Percentiles rank a stretch among this genome's conserved stretches.
Evolutionary conservation across 345 rosid species (phyloP).

Genomic region (Garcia nutans): DNA sequence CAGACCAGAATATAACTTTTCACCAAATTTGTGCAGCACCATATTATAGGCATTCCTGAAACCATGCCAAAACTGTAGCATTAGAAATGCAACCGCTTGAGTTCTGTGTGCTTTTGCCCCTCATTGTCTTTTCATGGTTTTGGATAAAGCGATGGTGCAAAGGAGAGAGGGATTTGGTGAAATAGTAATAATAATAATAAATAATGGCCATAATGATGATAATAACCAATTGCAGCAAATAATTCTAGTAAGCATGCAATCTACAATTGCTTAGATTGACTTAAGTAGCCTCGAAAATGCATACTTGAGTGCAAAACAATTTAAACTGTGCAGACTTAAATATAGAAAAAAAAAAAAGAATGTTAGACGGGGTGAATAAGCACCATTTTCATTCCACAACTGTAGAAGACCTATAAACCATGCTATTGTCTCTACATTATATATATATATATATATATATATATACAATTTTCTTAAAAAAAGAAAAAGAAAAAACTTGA

Average conservation of each 20-base stretch:
- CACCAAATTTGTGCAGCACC: slow-evolving; percentile 98
- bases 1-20: slow-evolving; percentile 77
- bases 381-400: background rate
- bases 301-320: background rate
- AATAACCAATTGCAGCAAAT: background rate
- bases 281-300: background rate
- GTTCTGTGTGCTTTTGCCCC: background rate
- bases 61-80: slow-evolving; percentile 12
- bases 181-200: too few relatives aligned
- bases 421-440: background rate
- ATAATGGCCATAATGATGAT: too few relatives aligned
- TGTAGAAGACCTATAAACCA: background rate
- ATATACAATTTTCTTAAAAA: too few relatives aligned
- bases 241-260: background rate
- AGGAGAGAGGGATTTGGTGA: too few relatives aligned
- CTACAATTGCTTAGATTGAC: too few relatives aligned
- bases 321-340: background rate
- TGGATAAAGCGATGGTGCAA: background rate
- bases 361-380: background rate
- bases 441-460: too few relatives aligned
- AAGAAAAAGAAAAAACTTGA: background rate
- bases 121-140: background rate
- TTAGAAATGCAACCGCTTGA: slow-evolving; percentile 4
- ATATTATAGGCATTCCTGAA: slow-evolving; percentile 94
- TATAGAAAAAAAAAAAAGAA: too few relatives aligned